Evolutionary conservation across 208 protist species (phyloP).

Genomic region (Histomonas meleagridis): DNA sequence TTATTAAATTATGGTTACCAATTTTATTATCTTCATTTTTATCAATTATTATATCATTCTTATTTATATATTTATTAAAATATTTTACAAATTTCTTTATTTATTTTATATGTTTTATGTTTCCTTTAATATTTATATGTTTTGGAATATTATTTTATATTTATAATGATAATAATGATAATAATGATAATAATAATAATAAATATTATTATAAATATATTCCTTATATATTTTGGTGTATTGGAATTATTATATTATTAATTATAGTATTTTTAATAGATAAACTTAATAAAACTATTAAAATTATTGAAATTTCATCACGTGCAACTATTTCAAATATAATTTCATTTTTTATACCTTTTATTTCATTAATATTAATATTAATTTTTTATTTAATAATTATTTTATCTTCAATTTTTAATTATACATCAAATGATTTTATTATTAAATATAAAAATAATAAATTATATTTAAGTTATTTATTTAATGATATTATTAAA

Average conservation of each 20-base stretch:
- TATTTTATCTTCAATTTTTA: background rate
- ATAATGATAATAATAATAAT: background rate
- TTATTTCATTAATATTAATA: background rate
- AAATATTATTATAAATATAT: background rate
- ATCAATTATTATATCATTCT: background rate
- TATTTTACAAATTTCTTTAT: background rate
- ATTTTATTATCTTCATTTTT: background rate
- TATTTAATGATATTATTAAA: background rate
- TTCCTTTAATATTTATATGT: background rate
- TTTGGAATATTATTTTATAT: background rate
- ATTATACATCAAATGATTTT: background rate
- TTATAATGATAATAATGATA: background rate
- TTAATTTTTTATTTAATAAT: background rate
- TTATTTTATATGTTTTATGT: background rate
- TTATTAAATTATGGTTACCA: background rate
- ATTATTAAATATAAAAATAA: background rate
- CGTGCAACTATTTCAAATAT: background rate
- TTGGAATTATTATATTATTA: background rate
- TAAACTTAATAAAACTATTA: background rate
- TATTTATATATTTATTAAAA: background rate
- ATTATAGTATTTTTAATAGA: background rate
- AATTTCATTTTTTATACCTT: background rate
- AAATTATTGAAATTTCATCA: background rate
- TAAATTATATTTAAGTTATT: background rate
- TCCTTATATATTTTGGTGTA: background rate